phyloP scores from a whole-genome alignment of 1,139 yeast genomes.

The Taphrina flavorubra region DNA sequence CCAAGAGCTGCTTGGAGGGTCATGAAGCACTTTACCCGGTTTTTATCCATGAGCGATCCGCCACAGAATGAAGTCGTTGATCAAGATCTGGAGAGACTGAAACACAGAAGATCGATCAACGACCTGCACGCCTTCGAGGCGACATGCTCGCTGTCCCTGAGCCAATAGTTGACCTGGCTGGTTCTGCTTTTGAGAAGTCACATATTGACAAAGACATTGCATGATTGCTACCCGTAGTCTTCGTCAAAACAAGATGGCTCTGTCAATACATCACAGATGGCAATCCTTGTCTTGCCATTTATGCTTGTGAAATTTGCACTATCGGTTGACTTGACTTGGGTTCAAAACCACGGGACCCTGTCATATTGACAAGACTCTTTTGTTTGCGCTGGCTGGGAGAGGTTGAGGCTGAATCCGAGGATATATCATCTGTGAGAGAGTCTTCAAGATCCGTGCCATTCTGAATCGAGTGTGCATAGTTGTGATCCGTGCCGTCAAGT shows the following conservation, averaged over 20 bases:
- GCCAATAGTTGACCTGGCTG: too few species aligned
- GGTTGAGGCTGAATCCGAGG: slow-evolving; percentile 7
- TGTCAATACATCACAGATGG: too few species aligned
- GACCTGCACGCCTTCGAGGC: too few species aligned
- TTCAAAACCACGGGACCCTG: slow-evolving; percentile 8
- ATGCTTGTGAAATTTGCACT: slow-evolving; percentile 12
- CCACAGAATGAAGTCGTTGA: not conserved
- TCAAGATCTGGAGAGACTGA: too few species aligned
- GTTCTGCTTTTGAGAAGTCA: too few species aligned
- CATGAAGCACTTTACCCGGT: not conserved
- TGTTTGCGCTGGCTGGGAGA: slow-evolving; percentile 3
- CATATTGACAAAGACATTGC: too few species aligned
- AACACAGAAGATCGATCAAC: too few species aligned
- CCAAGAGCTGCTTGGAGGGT: too few species aligned
- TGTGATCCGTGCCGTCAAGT: not conserved
- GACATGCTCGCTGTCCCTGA: too few species aligned
- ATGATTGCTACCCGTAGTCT: too few species aligned
- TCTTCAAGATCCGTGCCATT: slow-evolving; percentile 10
- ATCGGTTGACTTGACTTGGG: slow-evolving; percentile 24
- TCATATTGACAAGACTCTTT: not conserved
- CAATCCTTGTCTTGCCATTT: too few species aligned
- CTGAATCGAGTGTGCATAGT: not conserved
- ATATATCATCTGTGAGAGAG: not conserved
- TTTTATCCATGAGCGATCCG: not conserved
- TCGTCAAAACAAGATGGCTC: too few species aligned